Percentiles rank a stretch among this genome's conserved stretches.
Evolutionary conservation across 2,329 filamentous ascomycete genomes (phyloP).

Genomic region (Colletotrichum shisoi): DNA sequence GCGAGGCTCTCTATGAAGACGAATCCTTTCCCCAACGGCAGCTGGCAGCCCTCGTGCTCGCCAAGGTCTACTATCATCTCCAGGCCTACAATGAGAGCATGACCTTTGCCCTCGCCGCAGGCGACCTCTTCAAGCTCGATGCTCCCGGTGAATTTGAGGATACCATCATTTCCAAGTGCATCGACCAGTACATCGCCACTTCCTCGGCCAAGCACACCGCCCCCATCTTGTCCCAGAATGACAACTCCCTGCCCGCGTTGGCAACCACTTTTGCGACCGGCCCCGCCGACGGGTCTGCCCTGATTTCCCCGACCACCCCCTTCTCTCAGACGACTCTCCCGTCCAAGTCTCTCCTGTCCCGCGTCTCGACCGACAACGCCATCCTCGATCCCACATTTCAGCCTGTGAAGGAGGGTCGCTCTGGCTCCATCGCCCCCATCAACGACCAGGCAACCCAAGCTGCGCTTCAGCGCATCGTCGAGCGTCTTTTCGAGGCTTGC

Average conservation of each 20-base stretch:
- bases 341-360: conserved; percentile 93
- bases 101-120: conserved; percentile 94
- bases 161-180: conserved; percentile 97
- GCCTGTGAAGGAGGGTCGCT: conserved; percentile 62
- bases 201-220: conserved; percentile 61
- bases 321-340: conserved; percentile 94
- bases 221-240: conserved; percentile 53
- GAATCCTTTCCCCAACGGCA: conserved; percentile 92
- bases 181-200: conserved; percentile 94
- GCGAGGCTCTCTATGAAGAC: conserved; percentile 97
- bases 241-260: conserved; percentile 69
- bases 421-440: conserved; percentile 70
- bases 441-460: conserved; percentile 75
- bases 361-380: conserved; percentile 72
- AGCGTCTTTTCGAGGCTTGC: conserved; percentile 90
- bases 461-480: conserved; percentile 82
- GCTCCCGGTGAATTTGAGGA: conserved; percentile 94
- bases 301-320: conserved; percentile 89
- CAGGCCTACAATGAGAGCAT: conserved; percentile 99
- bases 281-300: conserved; percentile 70
- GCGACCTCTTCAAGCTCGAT: conserved; percentile 93
- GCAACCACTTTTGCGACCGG: conserved; percentile 79
- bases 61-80: conserved; percentile 98
- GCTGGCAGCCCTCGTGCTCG: conserved; percentile 90
- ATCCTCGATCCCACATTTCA: conserved; percentile 67